Evolutionary conservation across 1,284 basidiomycete genomes (phyloP), one percentile per base, ranked within the genome.

Genomic region (Ganoderma sinense): DNA sequence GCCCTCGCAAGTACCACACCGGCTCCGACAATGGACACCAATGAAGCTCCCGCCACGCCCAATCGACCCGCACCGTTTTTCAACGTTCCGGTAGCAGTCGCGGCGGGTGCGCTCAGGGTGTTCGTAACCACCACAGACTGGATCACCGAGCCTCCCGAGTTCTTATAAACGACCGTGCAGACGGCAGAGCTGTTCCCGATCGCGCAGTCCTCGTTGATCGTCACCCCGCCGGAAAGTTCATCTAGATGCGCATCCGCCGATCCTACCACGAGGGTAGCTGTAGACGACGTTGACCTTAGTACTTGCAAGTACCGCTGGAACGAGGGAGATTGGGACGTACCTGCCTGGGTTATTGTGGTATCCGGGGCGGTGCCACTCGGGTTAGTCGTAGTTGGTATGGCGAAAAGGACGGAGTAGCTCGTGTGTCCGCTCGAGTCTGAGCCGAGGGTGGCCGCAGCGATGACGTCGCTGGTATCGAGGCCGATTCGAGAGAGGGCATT

Each of bases 221-320:
- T 60, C 20, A 36, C 36, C n/a, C 20, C 23, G n/a, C 23, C 10
- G 20, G n/a, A 26, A 8, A 14, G 33, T 36, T 48, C 18, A 31
- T 53, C 31, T 1, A 63, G 20, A 4, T 63, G 62, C 11, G 62
- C 62, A 20, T 63, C 62, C 10, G 62, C 36, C 29, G 62, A 51
- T 6, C 62, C 62, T 31, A 53, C 62, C 33, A 63, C 45, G n/a
- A 63, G 62, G n/a, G 62, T 63, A 20, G 29, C 62, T 63, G n/a
- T 23, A 4, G 20, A 5, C 18, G 0, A 39, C 20, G 4, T 5
- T n/a, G 43, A 48, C 36, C 36, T 36, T 6, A 36, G 36, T 36
- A 36, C 36, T 36, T 36, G 36, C 36, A 36, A 2, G 36, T 36
- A 4, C 6, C 14, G n/a, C 5, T 5, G 36, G 58, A 36, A 40